phyloP scores from a whole-genome alignment of 2,329 filamentous ascomycete genomes.

The Apiospora marii region DNA sequence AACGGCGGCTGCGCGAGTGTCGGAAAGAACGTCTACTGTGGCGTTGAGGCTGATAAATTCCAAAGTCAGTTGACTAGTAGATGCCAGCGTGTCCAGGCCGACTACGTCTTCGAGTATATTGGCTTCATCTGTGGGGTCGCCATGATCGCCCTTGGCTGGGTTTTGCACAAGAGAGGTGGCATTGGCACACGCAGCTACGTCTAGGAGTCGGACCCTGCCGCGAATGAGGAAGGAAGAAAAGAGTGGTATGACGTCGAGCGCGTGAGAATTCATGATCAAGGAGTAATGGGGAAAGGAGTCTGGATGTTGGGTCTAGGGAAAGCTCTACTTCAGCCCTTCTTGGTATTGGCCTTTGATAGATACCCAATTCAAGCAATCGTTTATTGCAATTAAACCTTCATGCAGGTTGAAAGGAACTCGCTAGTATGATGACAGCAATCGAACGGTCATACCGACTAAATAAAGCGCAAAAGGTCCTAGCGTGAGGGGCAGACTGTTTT shows the following conservation, averaged over 20 bases:
- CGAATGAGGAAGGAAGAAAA: background rate
- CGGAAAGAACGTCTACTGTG: constrained; percentile 18
- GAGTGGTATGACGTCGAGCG: background rate
- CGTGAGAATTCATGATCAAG: background rate
- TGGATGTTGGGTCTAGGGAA: background rate
- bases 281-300: background rate
- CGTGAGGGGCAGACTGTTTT: background rate
- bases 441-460: background rate
- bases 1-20: constrained; percentile 40
- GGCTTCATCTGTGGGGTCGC: constrained; percentile 38
- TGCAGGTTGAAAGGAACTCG: background rate
- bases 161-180: constrained; percentile 33
- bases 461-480: background rate
- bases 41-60: constrained; percentile 26
- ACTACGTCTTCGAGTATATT: constrained; percentile 42
- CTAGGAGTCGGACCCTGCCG: constrained; percentile 13
- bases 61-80: constrained; percentile 29
- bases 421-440: no score
- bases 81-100: constrained; percentile 41
- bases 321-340: background rate
- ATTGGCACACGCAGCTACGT: constrained; percentile 34
- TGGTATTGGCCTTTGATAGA: background rate
- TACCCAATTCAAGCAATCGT: background rate
- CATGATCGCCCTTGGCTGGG: constrained; percentile 33
- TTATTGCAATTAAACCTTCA: background rate